These are phyloP conservation scores for Volvox carteri DNA, from an alignment of 163 green algal species.

Conservation along the genomic window DNA sequence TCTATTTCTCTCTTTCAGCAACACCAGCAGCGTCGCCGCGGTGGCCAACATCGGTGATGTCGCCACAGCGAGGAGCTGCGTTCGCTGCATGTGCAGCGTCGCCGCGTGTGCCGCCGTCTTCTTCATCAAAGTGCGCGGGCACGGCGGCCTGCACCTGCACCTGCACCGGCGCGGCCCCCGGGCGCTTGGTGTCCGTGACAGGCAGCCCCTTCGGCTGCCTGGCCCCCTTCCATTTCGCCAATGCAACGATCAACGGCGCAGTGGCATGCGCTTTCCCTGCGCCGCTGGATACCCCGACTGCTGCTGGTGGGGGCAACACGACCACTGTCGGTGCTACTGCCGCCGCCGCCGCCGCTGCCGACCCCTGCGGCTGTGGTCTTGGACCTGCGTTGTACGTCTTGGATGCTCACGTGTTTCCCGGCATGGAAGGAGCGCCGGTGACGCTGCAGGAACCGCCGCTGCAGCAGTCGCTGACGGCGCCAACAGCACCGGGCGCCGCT, in stretches of 20 bases:
- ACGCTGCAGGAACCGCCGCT: not conserved
- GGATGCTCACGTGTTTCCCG: conserved; percentile 68
- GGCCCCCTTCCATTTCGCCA: conserved; percentile 72
- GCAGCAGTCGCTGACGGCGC: not conserved
- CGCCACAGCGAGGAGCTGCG: too few relatives aligned
- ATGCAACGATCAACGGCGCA: conserved; percentile 60
- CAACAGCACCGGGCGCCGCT: not conserved
- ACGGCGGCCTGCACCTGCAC: too few relatives aligned
- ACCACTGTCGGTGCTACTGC: not conserved
- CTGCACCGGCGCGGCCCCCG: not conserved
- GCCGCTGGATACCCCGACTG: not conserved
- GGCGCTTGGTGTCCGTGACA: conserved; percentile 16
- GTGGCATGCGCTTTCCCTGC: conserved; percentile 51
- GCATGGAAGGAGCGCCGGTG: conserved; percentile 74
- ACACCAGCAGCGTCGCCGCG: too few relatives aligned
- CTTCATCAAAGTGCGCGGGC: too few relatives aligned
- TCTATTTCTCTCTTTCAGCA: not conserved
- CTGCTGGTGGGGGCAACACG: not conserved
- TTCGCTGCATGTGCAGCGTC: too few relatives aligned
- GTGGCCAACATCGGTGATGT: too few relatives aligned
- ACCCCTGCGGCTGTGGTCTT: not conserved
- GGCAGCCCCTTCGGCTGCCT: conserved; percentile 78
- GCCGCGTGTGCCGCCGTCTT: too few relatives aligned
- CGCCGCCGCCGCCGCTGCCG: not conserved
- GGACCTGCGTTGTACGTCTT: conserved; percentile 40